Conservation (phyloP, 768 basidiomycete species). For the Phanerodontia chrysosporium region DNA sequence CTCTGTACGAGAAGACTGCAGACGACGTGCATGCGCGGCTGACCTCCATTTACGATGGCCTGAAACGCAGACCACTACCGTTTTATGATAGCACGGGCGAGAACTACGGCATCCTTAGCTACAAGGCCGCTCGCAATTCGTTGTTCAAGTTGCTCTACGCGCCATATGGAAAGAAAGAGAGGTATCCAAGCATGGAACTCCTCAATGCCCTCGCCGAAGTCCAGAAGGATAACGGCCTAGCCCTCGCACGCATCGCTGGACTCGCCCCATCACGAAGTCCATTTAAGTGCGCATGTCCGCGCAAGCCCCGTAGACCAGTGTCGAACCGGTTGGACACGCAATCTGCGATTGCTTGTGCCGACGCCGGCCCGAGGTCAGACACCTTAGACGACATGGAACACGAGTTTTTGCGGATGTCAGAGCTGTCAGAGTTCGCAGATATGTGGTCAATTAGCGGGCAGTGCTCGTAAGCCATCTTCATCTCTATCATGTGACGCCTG, state of each 20-base stretch:
- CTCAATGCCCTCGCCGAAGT: neutral
- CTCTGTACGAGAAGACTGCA: slow-evolving; percentile 19
- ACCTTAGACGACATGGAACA: slow-evolving; percentile 2
- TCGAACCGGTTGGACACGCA: neutral
- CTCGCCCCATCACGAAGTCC: neutral
- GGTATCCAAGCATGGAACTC: neutral
- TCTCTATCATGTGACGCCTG: neutral
- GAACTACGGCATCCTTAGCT: slow-evolving; percentile 10
- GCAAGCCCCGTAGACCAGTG: neutral
- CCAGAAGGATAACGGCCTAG: neutral
- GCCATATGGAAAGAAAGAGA: neutral
- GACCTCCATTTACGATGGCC: neutral
- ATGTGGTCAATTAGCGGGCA: neutral
- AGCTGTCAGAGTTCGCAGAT: slow-evolving; percentile 15
- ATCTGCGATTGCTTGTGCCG: neutral
- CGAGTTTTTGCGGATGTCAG: neutral
- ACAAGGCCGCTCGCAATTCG: neutral
- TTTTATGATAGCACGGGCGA: neutral
- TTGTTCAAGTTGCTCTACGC: slow-evolving; percentile 7
- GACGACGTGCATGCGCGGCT: slow-evolving; percentile 17
- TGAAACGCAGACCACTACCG: neutral
- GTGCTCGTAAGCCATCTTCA: neutral
- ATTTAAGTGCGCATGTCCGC: neutral
- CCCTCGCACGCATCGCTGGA: neutral
- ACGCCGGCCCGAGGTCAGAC: neutral